Evolutionary conservation across 805 yeast genomes (phyloP), one percentile per base, ranked within the genome.

Genomic region (Limtongozyma cylindracea): DNA sequence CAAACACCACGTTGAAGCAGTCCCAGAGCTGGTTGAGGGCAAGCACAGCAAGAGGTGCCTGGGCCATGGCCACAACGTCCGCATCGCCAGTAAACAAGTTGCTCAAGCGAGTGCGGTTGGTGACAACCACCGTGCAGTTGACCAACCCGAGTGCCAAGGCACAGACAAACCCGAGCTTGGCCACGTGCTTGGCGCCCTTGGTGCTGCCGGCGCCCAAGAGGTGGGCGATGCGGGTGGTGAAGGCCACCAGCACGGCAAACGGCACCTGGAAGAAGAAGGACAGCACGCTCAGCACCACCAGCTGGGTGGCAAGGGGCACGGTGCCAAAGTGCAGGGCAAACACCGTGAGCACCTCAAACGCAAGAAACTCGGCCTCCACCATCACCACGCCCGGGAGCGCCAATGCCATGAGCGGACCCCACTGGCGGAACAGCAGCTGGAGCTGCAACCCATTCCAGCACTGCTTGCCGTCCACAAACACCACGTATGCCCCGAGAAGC

Each of bases 1-100:
- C 88, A 4, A 69, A 57, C 3, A 73, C 61, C 3, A 77, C 74
- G 31, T 72, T 74, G 25, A 66, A 37, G 2, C 74, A 53, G 37
- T 80, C 94, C 25, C 63, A 56, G 16, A 72, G 37, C 38, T 74
- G 91, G 31, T 72, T 61, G n/a, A 63, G 21, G 1, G 78, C 76
- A 13, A 70, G 64, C 19, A 71, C 38, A 0, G 70, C 69, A 10
- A 34, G 20, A 20, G 25, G 29, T 12, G 13, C 14, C 5, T 8
- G 17, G 4, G 32, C 37, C 13, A 25, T 22, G 6, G 10, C 10
- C 18, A 22, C 15, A 2, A 35, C 39, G 8, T 31, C 31, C 3
- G 14, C 10, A 20, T 35, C 39, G 16, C 23, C 18, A 18, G 39
- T 30, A 41, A 74, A 77, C 6, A 72, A 34, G 4, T 37, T 31